Base-by-base conservation (phyloP, 768 basidiomycete species). In the Termitomyces titanicus region DNA sequence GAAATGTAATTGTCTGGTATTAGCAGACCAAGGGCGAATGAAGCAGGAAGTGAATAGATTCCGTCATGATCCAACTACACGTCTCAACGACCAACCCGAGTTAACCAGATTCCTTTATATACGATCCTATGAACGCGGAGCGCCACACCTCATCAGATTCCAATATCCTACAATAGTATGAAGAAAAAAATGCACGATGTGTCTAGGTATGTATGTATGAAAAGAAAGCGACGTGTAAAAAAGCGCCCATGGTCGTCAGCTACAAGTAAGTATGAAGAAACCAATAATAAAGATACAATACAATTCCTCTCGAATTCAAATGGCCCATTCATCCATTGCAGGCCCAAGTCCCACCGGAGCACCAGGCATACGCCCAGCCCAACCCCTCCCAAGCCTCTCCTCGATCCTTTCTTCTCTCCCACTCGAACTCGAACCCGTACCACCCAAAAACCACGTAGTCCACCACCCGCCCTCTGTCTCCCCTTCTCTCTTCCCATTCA, bases 301-400 rank as follows among this genome's bases (percentile, higher is more conserved):
- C 18, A 8, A 18, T 3, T 18, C 5, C 8, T 3, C 3, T 10
- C 20, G 29, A 3, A 9, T 29, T 72, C 73, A 82, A 46, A 82
- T 68, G 38, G 77, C 76, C 85, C 85, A 85, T 33, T 85, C 85
- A 59, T 84, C 84, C 53, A 74, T 54, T 12, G 69, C 71, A 38
- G 67, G 63, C 45, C 71, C 71, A 63, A 65, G 70, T 20, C 70
- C 68, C 34, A 59, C 53, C 34, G 68, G 57, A 39, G 54, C 42
- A 24, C 55, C 55, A 20, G 49, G 49, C 74, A 71, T 62, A 60
- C 73, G 61, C 62, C 72, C 73, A 56, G 75, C 74, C 79, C 79
- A 82, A 38, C 69, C 73, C 61, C 82, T 69, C 39, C 70, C 70
- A 68, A 81, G 71, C 61, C 81, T 72, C 49, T 84, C 83, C 59